These are phyloP conservation scores for Bipolaris cookei DNA, from an alignment of 2,329 filamentous ascomycete species.

Conservation along the genomic window DNA sequence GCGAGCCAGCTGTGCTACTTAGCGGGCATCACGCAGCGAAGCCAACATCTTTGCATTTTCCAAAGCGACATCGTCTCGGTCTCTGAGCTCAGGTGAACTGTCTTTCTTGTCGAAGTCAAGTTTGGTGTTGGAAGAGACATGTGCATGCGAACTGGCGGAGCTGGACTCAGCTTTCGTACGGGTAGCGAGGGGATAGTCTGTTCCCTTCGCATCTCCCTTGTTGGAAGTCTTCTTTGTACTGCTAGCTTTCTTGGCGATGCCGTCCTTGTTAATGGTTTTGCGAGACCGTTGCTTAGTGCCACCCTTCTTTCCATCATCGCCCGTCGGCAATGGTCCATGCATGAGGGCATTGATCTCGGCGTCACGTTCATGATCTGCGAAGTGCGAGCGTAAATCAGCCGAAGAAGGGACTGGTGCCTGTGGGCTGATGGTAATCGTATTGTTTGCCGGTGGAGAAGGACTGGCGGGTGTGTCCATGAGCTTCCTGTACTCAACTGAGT, in stretches of 20 bases:
- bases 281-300: neutral
- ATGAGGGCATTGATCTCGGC: neutral
- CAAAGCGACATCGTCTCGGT: neutral
- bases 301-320: neutral
- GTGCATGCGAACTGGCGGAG: neutral
- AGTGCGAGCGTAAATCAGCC: neutral
- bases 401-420: neutral
- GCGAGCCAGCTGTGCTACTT: neutral
- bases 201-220: too few relatives aligned
- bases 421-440: neutral
- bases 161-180: neutral
- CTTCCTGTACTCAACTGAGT: neutral
- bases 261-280: neutral
- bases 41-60: neutral
- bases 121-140: neutral
- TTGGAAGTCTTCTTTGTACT: neutral
- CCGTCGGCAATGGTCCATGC: neutral
- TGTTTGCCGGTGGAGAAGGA: neutral
- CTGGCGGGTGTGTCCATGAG: neutral
- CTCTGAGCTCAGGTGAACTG: too few relatives aligned
- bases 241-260: neutral
- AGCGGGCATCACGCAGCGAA: neutral
- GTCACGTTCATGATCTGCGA: neutral
- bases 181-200: neutral
- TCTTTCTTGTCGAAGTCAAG: too few relatives aligned